Evolutionary conservation across 805 yeast species (phyloP).

Genomic region (Danielia reshetovae): DNA sequence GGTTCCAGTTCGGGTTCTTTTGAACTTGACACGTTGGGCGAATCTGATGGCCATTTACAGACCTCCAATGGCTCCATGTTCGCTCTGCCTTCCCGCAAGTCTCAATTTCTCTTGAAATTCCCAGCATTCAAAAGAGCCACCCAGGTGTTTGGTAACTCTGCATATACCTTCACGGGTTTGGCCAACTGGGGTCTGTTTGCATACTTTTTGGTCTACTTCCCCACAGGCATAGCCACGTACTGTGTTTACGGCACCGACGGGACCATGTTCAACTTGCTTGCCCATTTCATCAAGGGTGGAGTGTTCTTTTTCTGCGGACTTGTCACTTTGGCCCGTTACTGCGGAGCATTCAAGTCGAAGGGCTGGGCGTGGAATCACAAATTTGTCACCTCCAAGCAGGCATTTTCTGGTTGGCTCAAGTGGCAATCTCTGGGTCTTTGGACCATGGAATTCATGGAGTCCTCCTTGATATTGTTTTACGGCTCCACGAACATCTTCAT

Average conservation of each 20-base stretch:
- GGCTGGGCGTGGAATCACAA: conserved; percentile 91
- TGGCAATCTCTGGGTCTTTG: conserved; percentile 46
- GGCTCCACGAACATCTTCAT: conserved; percentile 87
- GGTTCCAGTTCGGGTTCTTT: conserved; percentile 16
- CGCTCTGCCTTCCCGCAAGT: conserved; percentile 6
- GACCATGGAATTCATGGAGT: conserved; percentile 84
- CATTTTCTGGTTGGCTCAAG: conserved; percentile 33
- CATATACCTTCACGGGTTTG: conserved; percentile 7
- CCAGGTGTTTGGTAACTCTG: conserved; percentile 19
- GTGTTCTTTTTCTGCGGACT: conserved; percentile 77
- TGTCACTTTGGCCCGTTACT: conserved; percentile 77
- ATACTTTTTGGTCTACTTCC: conserved; percentile 55
- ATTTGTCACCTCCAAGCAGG: conserved; percentile 15
- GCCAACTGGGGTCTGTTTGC: conserved; percentile 64
- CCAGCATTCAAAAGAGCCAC: conserved; percentile 12
- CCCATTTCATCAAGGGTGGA: conserved; percentile 95
- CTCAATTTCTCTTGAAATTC: conserved; percentile 9
- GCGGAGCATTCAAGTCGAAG: conserved; percentile 68
- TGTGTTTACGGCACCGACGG: conserved; percentile 63
- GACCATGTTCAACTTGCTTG: conserved; percentile 74
- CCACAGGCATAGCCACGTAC: conserved; percentile 62
- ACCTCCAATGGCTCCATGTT: conserved; percentile 22
- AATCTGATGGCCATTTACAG: conserved; percentile 18
- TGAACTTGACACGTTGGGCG: conserved; percentile 19
- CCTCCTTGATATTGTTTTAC: conserved; percentile 75